Conservation (phyloP, 108 stramenopile genomes). For the Nitzschia inconspicua region DNA sequence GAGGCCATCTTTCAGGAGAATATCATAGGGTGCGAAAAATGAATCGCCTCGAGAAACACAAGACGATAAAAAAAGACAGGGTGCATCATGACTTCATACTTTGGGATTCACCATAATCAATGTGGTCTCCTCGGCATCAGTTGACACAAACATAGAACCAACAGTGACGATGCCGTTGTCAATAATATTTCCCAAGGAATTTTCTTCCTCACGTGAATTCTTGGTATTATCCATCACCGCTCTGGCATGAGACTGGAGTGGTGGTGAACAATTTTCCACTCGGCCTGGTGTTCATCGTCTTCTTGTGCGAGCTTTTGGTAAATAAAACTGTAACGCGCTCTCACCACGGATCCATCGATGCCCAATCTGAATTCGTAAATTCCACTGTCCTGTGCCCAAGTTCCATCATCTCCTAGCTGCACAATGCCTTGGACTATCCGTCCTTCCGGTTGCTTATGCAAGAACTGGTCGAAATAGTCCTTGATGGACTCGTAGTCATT, state of each 20-base stretch:
- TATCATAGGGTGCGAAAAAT: too few species aligned
- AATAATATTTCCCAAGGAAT: too few species aligned
- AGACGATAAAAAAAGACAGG: too few species aligned
- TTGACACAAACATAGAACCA: too few species aligned
- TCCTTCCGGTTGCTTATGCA: slow-evolving; percentile 50
- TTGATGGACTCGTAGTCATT: slow-evolving; percentile 50
- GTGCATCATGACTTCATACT: too few species aligned
- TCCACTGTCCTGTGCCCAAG: slow-evolving; percentile 42
- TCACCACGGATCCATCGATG: slow-evolving; percentile 35
- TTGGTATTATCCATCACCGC: too few species aligned
- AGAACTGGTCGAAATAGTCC: slow-evolving; percentile 64
- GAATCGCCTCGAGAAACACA: too few species aligned
- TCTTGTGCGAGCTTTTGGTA: slow-evolving; percentile 54
- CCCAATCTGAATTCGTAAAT: slow-evolving; percentile 62
- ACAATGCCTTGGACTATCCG: slow-evolving; percentile 49
- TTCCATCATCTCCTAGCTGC: slow-evolving; percentile 39
- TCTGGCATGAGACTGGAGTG: slow-evolving; percentile 62
- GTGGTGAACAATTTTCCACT: slow-evolving; percentile 71
- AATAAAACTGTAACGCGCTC: slow-evolving; percentile 51
- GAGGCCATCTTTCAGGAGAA: too few species aligned
- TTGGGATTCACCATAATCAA: too few species aligned
- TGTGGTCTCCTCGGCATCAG: too few species aligned
- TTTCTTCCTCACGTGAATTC: too few species aligned
- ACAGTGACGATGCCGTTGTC: too few species aligned
- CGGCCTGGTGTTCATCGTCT: slow-evolving; percentile 52